Evolutionary conservation across 2,329 filamentous ascomycete species (phyloP).

Genomic region (Apiospora marii): DNA sequence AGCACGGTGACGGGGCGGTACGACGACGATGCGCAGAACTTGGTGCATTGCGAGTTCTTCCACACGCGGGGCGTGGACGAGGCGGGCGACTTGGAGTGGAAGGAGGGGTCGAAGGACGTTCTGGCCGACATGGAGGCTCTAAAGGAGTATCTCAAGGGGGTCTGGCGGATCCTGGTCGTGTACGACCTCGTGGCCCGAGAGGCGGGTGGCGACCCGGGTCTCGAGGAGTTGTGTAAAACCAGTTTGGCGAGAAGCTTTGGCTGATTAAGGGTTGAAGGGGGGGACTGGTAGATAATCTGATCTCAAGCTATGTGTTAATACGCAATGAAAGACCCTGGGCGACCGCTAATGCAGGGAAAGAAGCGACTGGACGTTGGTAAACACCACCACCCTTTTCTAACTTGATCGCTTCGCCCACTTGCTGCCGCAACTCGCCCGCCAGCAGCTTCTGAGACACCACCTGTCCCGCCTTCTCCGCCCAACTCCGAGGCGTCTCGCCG

Average conservation of each 20-base stretch:
- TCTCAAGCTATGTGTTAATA: not conserved
- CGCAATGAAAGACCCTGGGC: not conserved
- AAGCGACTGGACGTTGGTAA: not conserved
- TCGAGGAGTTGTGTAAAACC: not conserved
- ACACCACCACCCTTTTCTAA: not conserved
- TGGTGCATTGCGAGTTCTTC: constrained; percentile 18
- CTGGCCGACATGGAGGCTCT: constrained; percentile 7
- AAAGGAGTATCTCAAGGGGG: constrained; percentile 18
- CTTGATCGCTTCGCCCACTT: not conserved
- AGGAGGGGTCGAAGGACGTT: not conserved
- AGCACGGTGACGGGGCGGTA: not conserved
- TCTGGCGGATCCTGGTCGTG: constrained; percentile 19
- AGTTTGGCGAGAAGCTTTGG: not conserved
- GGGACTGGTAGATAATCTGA: too few species aligned
- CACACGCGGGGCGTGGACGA: not conserved
- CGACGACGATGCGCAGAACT: constrained; percentile 18
- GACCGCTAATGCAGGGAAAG: not conserved
- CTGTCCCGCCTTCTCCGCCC: constrained; percentile 26
- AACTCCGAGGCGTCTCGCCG: constrained; percentile 25
- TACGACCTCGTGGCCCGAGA: constrained; percentile 9
- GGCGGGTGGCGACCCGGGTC: not conserved
- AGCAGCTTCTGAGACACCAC: not conserved
- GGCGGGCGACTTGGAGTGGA: too few species aligned
- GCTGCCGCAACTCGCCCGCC: not conserved
- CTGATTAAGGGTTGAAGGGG: not conserved